Base-by-base conservation (phyloP, 352 stramenopile species). In the Phytopythium vexans region DNA sequence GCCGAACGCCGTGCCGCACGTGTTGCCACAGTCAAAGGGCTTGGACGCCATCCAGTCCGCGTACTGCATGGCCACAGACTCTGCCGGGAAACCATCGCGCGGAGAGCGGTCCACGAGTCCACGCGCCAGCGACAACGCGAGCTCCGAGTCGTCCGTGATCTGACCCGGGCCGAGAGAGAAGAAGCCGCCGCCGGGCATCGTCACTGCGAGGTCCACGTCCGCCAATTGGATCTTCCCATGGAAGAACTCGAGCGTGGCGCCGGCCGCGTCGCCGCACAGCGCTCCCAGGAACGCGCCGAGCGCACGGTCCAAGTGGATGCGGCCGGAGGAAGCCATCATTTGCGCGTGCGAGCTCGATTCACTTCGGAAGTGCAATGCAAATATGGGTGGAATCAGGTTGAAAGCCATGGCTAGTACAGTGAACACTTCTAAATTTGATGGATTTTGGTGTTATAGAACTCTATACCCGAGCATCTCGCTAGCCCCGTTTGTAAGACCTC, bases 61-160 rank as follows among this genome's bases (percentile, higher is more conserved):
- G 39, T 83, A 86, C 45, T 73, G 54, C 27, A 27, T 16, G 12
- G 70, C 75, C 38, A 80, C 66, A 4, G 63, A 55, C 34, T 86
- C 63, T 3, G 72, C n/a, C 3, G 68, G 72, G 34, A 82, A 70
- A 0, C 68, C 65, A 1, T 69, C 56, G 16, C 38, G 42, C 8
- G 65, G 72, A 27, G 36, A 49, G 8, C 69, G 63, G 0, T 33
- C 54, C 12, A 64, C 39, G 1, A 86, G 56, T 0, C 60, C 72
- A 8, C 51, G 62, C 27, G 72, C 68, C 27, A 82, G 62, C 42
- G 70, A 67, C 48, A 86, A 48, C 50, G 75, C 68, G 10, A 83
- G 60, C 66, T 86, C 75, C 57, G 70, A 84, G 62, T 86, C 75
- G 69, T 86, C 75, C 5, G 75, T 86, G 63, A 75, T 82, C 45